These are phyloP conservation scores for Euphorbia tirucalli DNA, from an alignment of 345 rosid species.

Conservation along the genomic window DNA sequence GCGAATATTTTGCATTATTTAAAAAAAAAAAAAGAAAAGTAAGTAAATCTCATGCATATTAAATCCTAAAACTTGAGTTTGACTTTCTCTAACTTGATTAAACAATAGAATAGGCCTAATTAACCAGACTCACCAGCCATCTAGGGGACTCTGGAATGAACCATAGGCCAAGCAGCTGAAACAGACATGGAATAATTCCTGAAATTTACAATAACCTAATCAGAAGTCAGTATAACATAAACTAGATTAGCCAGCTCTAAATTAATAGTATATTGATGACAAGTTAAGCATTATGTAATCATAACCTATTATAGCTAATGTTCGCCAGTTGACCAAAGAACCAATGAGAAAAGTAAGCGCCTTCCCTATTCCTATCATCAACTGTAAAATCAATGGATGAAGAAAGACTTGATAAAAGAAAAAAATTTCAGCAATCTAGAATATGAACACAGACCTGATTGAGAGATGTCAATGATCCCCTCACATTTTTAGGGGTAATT, in stretches of 20 bases:
- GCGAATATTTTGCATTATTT: not conserved
- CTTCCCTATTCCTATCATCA: slow-evolving; percentile 29
- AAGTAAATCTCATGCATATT: not conserved
- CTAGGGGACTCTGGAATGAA: slow-evolving; percentile 58
- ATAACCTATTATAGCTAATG: slow-evolving; percentile 35
- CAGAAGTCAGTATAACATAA: not conserved
- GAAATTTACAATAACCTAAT: not conserved
- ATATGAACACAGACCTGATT: slow-evolving; percentile 23
- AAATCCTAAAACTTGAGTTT: too few species aligned
- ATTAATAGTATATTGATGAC: not conserved
- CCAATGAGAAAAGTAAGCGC: slow-evolving; percentile 33
- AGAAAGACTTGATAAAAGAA: not conserved
- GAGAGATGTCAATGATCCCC: slow-evolving; percentile 31
- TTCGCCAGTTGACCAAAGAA: slow-evolving; percentile 36
- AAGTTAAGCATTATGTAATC: too few species aligned
- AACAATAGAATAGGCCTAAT: not conserved
- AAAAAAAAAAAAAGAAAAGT: too few species aligned
- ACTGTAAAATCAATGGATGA: slow-evolving; percentile 18
- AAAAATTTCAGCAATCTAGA: not conserved
- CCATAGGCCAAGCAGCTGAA: slow-evolving; percentile 32
- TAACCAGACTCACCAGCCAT: slow-evolving; percentile 46
- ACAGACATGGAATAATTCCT: slow-evolving; percentile 35
- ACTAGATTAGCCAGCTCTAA: not conserved
- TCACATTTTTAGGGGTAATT: slow-evolving; percentile 30
- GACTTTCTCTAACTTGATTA: not conserved